Evolutionary conservation across 805 yeast genomes (phyloP).

Genomic region (Candida ascalaphidarum): DNA sequence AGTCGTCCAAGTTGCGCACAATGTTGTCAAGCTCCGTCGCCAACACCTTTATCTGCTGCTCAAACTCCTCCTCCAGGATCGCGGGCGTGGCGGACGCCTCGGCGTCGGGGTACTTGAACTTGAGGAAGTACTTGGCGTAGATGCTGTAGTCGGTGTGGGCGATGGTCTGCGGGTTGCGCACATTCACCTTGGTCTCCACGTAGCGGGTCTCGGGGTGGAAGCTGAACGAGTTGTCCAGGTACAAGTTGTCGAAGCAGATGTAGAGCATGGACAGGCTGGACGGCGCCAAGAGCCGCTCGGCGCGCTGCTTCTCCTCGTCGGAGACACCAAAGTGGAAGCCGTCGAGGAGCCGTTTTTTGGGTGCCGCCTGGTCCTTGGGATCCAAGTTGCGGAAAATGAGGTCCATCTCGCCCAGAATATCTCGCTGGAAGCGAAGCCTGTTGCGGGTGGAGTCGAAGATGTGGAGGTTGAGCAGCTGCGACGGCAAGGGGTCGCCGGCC

Average conservation of each 20-base stretch:
- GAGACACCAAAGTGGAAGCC: slow-evolving; percentile 2
- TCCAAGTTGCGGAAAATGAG: slow-evolving; percentile 30
- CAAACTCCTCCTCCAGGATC: slow-evolving; percentile 25
- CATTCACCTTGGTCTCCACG: slow-evolving; percentile 23
- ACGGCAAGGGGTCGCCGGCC: slow-evolving; percentile 19
- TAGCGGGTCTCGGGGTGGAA: slow-evolving; percentile 24
- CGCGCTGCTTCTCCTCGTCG: slow-evolving; percentile 3
- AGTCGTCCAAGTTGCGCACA: slow-evolving; percentile 18
- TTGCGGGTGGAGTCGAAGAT: slow-evolving; percentile 31
- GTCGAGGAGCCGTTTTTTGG: slow-evolving; percentile 4
- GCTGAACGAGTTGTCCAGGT: slow-evolving; percentile 34
- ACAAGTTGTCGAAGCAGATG: slow-evolving; percentile 35
- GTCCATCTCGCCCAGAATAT: slow-evolving; percentile 19
- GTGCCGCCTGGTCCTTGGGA: slow-evolving; percentile 1
- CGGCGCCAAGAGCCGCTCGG: slow-evolving; percentile 10
- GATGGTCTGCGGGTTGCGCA: slow-evolving; percentile 25
- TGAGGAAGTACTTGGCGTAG: slow-evolving; percentile 25
- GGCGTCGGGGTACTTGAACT: slow-evolving; percentile 3
- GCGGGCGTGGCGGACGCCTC: slow-evolving; percentile 5
- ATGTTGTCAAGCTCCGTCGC: slow-evolving; percentile 23
- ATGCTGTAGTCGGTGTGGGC: slow-evolving; percentile 26
- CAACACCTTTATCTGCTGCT: slow-evolving; percentile 17
- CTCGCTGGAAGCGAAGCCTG: slow-evolving; percentile 20
- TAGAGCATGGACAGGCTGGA: slow-evolving; percentile 21
- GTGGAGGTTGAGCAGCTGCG: slow-evolving; percentile 27